Evolutionary conservation across 2,329 filamentous ascomycete species (phyloP), one percentile per base, ranked within the genome.

Genomic region (Xylaria sp.): DNA sequence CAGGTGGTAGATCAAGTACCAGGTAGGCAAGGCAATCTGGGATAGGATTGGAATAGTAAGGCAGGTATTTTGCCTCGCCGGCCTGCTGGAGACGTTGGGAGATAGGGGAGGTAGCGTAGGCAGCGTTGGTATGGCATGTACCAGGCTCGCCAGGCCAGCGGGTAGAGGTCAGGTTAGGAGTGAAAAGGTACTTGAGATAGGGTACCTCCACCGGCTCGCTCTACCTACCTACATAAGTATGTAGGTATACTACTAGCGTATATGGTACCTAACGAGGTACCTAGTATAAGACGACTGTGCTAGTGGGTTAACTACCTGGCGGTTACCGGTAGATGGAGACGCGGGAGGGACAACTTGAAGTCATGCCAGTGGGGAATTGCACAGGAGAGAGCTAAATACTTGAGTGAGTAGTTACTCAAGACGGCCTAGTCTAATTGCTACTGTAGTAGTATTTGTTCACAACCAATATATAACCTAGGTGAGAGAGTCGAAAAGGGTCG

Each of bases 1-100:
- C 70, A 70, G 69, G 69, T 70, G 69, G 65, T 67, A 67, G 61
- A 62, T 48, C 61, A 37, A 23, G 63, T 46, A 51, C 52, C 52
- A 37, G 46, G 63, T 15, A 59, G 50, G 50, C 64, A 62, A 57
- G 56, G 64, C 56, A 69, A 59, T 66, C 50, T 63, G 59, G 66
- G 28, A 37, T 37, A 9, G 34, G 7, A 37, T 37, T 37, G 34
- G 34, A 67, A 62, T 66, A 56, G 51, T 61, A 41, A 54, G 50
- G 20, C 18, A 65, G 51, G 66, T 69, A 66, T 69, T 66, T 66
- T 69, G 37, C 67, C 67, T 67, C 12, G 65, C 58, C 65, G 39
- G 61, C 50, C 59, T 31, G 8, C 44, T 50, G 44, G 25, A 7
- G 31, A 44, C 34, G 59, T 44, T 41, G 37, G 44, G 25, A 7